Conservation (phyloP, 768 basidiomycete genomes). For the Sporobolomyces pararoseus region DNA sequence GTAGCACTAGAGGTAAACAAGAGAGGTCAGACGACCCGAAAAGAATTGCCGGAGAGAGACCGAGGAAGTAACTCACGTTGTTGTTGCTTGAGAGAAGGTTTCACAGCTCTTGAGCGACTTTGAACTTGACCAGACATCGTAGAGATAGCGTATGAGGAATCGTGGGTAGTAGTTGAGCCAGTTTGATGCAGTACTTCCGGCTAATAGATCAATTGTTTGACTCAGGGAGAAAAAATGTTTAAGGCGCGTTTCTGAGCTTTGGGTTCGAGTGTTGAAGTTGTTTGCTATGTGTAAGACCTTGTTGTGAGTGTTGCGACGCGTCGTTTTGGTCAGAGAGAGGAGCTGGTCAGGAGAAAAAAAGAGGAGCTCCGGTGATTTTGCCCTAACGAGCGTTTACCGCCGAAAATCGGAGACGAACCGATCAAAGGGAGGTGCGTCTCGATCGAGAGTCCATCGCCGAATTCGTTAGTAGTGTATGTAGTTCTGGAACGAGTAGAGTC, state of each 20-base stretch:
- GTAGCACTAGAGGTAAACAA: background rate
- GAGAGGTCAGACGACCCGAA: background rate
- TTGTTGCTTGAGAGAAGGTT: background rate
- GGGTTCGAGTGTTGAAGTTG: too few relatives aligned
- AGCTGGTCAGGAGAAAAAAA: background rate
- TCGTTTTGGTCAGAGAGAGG: background rate
- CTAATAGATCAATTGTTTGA: too few relatives aligned
- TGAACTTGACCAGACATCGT: too few relatives aligned
- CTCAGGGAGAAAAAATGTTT: too few relatives aligned
- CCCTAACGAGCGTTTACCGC: background rate
- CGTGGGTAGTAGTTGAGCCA: background rate
- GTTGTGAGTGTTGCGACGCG: background rate
- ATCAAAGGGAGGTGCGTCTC: too few relatives aligned
- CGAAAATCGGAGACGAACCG: too few relatives aligned
- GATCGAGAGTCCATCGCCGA: too few relatives aligned
- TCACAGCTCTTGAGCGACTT: too few relatives aligned
- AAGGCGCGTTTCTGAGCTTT: too few relatives aligned
- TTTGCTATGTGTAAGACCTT: too few relatives aligned
- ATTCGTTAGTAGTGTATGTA: too few relatives aligned
- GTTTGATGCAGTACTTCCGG: background rate
- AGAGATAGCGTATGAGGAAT: background rate
- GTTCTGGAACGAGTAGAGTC: too few relatives aligned
- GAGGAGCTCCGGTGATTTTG: background rate
- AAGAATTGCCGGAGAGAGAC: background rate
- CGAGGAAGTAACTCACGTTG: slow-evolving; percentile 2